Percentiles rank a stretch among this genome's conserved stretches.
Conservation (phyloP, 768 basidiomycete genomes). For the Tylopilus intermedius region DNA sequence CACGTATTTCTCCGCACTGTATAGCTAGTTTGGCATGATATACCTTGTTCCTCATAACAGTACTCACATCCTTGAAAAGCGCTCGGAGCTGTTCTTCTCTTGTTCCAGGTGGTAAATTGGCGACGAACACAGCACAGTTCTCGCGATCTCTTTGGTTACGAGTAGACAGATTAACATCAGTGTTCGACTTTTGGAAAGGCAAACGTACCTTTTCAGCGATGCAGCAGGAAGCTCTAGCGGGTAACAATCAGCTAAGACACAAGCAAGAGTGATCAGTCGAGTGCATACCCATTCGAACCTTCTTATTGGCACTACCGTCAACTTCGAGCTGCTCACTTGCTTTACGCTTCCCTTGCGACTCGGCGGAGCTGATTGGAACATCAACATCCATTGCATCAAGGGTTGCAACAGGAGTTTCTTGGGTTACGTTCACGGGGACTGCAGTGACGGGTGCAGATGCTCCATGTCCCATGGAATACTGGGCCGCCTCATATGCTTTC, state of each 20-base stretch:
- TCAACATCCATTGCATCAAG: conserved; percentile 42
- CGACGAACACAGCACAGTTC: conserved; percentile 86
- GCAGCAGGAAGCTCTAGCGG: conserved; percentile 40
- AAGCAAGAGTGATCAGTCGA: background rate
- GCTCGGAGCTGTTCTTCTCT: conserved; percentile 61
- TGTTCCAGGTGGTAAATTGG: conserved; percentile 53
- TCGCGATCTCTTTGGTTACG: conserved; percentile 77
- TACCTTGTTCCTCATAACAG: background rate
- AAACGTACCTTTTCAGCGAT: conserved; percentile 54
- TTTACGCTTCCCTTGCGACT: conserved; percentile 54
- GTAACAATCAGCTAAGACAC: background rate
- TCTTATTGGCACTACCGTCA: conserved; percentile 53
- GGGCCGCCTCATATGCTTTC: conserved; percentile 49
- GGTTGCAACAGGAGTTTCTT: background rate
- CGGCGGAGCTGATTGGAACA: conserved; percentile 26
- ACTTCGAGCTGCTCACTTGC: conserved; percentile 45
- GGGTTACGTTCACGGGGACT: conserved; percentile 5
- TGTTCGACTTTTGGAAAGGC: background rate
- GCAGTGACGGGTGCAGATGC: conserved; percentile 29
- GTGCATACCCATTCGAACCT: conserved; percentile 54
- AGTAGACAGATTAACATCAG: background rate
- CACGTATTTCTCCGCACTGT: conserved; percentile 85
- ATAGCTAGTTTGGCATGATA: conserved; percentile 10
- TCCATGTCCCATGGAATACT: conserved; percentile 41
- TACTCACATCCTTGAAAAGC: conserved; percentile 82